Conservation (phyloP, 1,139 yeast genomes). For the Cylindricascospora bacillispora region DNA sequence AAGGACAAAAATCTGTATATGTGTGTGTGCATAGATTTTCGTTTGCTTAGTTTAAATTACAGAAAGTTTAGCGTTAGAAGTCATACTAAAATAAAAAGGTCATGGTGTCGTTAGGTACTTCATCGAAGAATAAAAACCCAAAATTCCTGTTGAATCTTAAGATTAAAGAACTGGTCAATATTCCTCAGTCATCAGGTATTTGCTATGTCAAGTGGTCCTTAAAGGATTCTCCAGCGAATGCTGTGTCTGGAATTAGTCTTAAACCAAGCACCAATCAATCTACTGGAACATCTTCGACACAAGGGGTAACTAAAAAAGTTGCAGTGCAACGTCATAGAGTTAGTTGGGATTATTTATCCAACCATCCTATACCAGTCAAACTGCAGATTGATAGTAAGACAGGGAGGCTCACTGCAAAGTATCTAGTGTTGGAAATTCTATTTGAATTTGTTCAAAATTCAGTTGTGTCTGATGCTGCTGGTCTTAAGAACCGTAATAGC, state of each 20-base stretch:
- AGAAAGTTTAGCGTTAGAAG: too few relatives aligned
- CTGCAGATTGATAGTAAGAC: conserved; percentile 31
- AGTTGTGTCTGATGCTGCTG: conserved; percentile 1
- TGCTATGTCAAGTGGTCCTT: conserved; percentile 54
- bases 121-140: conserved; percentile 24
- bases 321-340: conserved; percentile 38
- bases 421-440: conserved; percentile 28
- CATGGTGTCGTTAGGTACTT: conserved; percentile 1
- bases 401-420: conserved; percentile 26
- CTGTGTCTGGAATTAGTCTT: conserved; percentile 5
- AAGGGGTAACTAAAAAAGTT: conserved; percentile 18
- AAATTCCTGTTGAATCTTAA: conserved; percentile 48
- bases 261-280: neutral
- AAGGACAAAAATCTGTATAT: too few relatives aligned
- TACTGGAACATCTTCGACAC: conserved; percentile 23
- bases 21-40: too few relatives aligned
- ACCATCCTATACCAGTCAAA: conserved; percentile 28
- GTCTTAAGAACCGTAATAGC: conserved; percentile 2
- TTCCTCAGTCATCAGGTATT: conserved; percentile 67
- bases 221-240: conserved; percentile 29
- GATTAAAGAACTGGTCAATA: conserved; percentile 60
- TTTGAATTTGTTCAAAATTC: conserved; percentile 19
- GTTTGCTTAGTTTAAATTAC: too few relatives aligned
- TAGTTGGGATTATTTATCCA: conserved; percentile 33
- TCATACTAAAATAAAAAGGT: too few relatives aligned